phyloP scores from a whole-genome alignment of 768 basidiomycete genomes.

The Panaeolus cyanescens region DNA sequence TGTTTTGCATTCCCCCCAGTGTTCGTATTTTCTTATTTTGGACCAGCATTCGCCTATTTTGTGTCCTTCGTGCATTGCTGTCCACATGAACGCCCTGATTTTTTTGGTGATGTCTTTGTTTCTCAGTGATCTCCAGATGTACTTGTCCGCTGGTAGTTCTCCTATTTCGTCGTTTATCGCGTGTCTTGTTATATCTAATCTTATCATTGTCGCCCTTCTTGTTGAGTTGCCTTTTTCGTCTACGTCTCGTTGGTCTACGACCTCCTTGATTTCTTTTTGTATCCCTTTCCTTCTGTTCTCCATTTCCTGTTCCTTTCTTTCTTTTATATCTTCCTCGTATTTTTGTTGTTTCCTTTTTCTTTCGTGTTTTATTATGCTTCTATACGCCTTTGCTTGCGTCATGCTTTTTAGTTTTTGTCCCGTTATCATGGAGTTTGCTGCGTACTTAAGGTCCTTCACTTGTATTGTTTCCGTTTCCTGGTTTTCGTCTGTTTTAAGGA shows the following conservation, averaged over 20 bases:
- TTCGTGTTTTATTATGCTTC: not conserved
- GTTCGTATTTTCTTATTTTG: constrained; percentile 11
- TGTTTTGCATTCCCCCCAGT: constrained; percentile 10
- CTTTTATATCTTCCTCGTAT: no score
- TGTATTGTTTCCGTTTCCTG: not conserved
- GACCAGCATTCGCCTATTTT: constrained; percentile 26
- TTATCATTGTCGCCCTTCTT: not conserved
- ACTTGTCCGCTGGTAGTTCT: not conserved
- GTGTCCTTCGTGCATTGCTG: constrained; percentile 19
- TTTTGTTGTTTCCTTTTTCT: not conserved
- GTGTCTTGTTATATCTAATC: no score
- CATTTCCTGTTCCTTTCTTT: no score
- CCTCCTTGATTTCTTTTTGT: not conserved
- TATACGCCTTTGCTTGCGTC: not conserved
- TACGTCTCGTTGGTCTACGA: not conserved
- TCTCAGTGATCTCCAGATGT: constrained; percentile 10
- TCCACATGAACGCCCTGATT: no score
- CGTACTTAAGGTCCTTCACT: not conserved
- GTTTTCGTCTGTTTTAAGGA: no score
- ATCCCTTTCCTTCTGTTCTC: no score
- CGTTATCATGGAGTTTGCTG: not conserved
- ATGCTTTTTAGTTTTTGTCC: not conserved
- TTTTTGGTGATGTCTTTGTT: constrained; percentile 3
- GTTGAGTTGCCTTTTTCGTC: not conserved
- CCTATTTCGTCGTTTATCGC: no score